A percentile compares a stretch with the other conserved stretches of the same genome.
Conservation (phyloP, 352 stramenopile species). For the Phytopythium delawarense region DNA sequence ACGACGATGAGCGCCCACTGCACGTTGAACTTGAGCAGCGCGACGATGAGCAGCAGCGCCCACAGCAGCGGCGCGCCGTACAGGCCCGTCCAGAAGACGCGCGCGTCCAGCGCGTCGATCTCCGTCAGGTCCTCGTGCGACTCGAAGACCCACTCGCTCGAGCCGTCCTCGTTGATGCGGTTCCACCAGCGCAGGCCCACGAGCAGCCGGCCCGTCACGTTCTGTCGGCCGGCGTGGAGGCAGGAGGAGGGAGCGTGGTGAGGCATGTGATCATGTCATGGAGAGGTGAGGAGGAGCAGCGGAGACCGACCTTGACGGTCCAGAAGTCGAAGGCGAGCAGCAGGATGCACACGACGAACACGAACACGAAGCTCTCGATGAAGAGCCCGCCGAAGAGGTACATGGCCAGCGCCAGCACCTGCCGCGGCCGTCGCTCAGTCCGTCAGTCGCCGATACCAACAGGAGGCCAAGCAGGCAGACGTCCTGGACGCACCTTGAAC, state of each 20-base stretch:
- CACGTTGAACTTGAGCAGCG: constrained; percentile 92
- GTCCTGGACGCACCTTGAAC: constrained; percentile 84
- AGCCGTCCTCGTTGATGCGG: constrained; percentile 93
- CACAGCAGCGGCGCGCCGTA: constrained; percentile 93
- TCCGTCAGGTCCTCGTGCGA: constrained; percentile 89
- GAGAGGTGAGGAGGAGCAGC: neutral
- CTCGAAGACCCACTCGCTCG: constrained; percentile 97
- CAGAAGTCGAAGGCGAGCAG: constrained; percentile 98
- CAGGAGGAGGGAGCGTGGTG: neutral
- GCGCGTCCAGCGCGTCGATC: constrained; percentile 85
- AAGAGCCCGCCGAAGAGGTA: constrained; percentile 94
- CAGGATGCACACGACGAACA: constrained; percentile 96
- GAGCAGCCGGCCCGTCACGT: constrained; percentile 83
- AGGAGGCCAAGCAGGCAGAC: neutral
- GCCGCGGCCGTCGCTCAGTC: neutral
- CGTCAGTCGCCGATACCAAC: neutral
- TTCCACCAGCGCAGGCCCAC: constrained; percentile 99
- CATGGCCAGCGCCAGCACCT: constrained; percentile 84
- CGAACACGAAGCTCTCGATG: constrained; percentile 93
- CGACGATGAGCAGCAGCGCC: constrained; percentile 89
- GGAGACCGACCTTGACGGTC: constrained; percentile 90
- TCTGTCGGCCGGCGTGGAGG: constrained; percentile 25
- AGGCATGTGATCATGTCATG: no score
- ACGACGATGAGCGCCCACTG: constrained; percentile 92
- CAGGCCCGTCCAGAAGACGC: constrained; percentile 95